Evolutionary conservation across 106 monocot species (phyloP), one percentile per base, ranked within the genome.

Genomic region (Amphibolis antarctica): DNA sequence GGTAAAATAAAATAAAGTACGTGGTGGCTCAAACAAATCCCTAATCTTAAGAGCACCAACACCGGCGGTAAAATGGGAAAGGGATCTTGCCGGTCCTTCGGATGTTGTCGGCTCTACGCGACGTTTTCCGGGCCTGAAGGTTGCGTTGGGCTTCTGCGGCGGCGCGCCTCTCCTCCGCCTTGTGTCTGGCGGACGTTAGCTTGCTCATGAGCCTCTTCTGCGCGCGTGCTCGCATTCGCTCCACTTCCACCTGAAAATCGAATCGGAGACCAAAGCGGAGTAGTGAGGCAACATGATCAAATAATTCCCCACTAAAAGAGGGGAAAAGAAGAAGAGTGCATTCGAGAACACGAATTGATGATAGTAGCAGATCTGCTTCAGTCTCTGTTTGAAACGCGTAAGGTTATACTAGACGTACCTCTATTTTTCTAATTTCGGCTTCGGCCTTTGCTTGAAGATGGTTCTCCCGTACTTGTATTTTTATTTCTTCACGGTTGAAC

Each of bases 71-170:
- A 53, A 69, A 82, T 1, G 75, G 77, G 22, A 72, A 74, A 59
- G 86, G 83, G 46, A 78, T 63, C 1, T 51, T 77, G 21, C 86
- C 86, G 12, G 80, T 82, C n/a, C n/a, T n/a, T n/a, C n/a, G 83
- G 46, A 78, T 63, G 0, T 51, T 77, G 21, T 83, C 86, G 12
- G 80, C 80, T 64, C 59, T 68, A 54, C 79, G 61, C 1, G 83
- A 57, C 3, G 72, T 80, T 80, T 24, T 80, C 12, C 68, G 53
- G 27, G 83, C 74, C 55, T 78, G 82, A 44, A 69, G 63, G 42
- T 75, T 74, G 65, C 82, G 75, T 66, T 71, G 65, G 47, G 69
- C 80, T 66, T 83, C 80, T 22, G 86, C 82, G 6, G 62, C 72
- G 2, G 66, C 67, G 12, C 63, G 82, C 72, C 80, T 87, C 36